Conservation (phyloP, 176 grass and related monocot genomes). For the Puccinellia tenuiflora region DNA sequence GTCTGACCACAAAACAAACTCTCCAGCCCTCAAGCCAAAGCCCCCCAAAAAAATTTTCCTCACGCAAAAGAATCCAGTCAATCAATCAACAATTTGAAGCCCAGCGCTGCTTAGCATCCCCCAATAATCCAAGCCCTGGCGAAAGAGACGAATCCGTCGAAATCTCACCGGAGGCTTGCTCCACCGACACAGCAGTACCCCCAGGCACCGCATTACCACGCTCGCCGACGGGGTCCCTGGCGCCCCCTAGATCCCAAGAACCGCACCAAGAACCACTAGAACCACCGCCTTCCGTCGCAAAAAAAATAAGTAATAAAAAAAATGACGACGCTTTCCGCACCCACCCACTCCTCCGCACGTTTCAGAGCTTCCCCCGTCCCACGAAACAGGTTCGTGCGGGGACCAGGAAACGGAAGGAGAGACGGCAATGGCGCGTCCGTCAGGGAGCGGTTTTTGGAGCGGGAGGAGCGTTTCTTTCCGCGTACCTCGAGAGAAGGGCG, state of each 20-base stretch:
- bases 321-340: background rate
- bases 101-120: background rate
- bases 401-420: background rate
- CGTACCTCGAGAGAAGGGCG: slow-evolving; percentile 24
- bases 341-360: background rate
- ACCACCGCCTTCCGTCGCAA: background rate
- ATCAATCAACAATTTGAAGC: background rate
- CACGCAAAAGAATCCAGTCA: background rate
- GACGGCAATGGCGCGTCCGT: background rate
- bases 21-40: background rate
- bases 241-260: background rate
- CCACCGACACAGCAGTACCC: slow-evolving; percentile 33
- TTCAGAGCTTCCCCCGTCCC: background rate
- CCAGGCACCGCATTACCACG: background rate
- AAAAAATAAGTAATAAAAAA: background rate
- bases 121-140: background rate
- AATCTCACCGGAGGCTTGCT: slow-evolving; percentile 20
- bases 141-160: slow-evolving; percentile 7
- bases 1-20: too few relatives aligned
- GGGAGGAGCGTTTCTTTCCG: too few relatives aligned
- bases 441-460: background rate
- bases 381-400: background rate
- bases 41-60: background rate
- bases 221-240: background rate
- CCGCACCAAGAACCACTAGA: background rate